Base-by-base conservation (phyloP, 1,139 yeast genomes). In the Pichia sp. region DNA sequence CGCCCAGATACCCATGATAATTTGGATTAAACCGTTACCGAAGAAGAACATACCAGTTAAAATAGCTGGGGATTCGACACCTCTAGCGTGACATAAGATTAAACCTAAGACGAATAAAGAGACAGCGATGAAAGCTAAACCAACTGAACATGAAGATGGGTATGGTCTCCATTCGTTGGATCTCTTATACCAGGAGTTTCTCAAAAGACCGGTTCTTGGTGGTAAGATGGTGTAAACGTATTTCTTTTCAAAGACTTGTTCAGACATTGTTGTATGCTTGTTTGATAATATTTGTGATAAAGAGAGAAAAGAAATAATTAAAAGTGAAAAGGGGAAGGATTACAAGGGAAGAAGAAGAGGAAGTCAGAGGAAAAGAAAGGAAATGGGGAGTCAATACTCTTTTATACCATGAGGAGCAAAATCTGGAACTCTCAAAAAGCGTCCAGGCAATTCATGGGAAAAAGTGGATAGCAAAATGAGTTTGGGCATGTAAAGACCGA, bases 1-100 rank as follows among this genome's bases (percentile, higher is more conserved):
- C 57, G 84, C 85, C 77, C 83, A 75, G 40, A 79, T 58, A 21
- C 90, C 90, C 24, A 85, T 81, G 50, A 81, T 69, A 44, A 83
- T 65, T 60, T 82, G 85, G 45, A 77, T 74, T 30, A 74, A 70
- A 34, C 90, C 90, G 27, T 88, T 86, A 47, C 76, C 72, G 60
- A 79, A 78, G 62, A 77, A 70, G 41, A 76, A 73, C 46, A 75
- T 67, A 36, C 78, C 71, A 30, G 77, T 72, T 39, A 77, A 68
- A 22, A 77, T 66, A 44, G 75, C 74, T 28, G 74, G 72, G 22
- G 70, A 69, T 6, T 70, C 61, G 37, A 77, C 73, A 30, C 79
- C 77, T 65, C 75, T 70, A 32, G 83, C 81, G 39, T 71, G 73
- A 46, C 77, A 72, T 45, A 77, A 71, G 49, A 67, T 62, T 63